A percentile compares a stretch with the other conserved stretches of the same genome.
Conservation (phyloP, 305 asterid genomes). For the Caryopteris hybrid region DNA sequence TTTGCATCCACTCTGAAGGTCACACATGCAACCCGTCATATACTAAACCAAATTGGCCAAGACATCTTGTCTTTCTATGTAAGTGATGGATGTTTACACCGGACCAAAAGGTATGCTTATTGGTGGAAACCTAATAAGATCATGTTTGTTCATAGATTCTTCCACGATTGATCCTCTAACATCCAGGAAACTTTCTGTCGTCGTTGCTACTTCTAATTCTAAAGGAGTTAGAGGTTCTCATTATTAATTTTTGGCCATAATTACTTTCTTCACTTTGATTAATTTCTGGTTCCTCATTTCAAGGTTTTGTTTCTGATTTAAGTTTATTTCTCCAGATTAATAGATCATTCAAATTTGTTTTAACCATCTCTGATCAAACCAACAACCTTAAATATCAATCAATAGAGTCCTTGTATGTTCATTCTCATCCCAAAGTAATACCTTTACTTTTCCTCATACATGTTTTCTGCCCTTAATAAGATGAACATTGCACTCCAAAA, state of each 20-base stretch:
- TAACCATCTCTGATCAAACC: no score
- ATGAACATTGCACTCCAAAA: no score
- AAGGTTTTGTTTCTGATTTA: background rate
- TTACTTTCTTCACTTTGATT: background rate
- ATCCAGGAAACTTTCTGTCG: conserved; percentile 64
- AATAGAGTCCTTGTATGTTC: no score
- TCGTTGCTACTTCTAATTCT: conserved; percentile 37
- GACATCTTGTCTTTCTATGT: conserved; percentile 14
- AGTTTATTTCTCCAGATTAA: background rate
- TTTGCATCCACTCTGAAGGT: background rate
- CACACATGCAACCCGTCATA: background rate
- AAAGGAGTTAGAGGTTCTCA: conserved; percentile 43
- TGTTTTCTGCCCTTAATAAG: no score
- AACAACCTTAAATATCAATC: no score
- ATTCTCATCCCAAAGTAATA: no score
- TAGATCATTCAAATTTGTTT: no score
- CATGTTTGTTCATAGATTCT: conserved; percentile 80
- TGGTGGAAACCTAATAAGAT: conserved; percentile 40
- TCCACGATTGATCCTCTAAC: conserved; percentile 97
- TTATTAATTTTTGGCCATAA: background rate
- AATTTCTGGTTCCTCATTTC: background rate
- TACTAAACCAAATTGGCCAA: background rate
- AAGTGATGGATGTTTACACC: conserved; percentile 86
- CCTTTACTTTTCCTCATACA: no score
- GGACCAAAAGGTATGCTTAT: conserved; percentile 75